Evolutionary conservation across 331 rosid genomes (phyloP).

Genomic region (Erythrophleum ivorense): DNA sequence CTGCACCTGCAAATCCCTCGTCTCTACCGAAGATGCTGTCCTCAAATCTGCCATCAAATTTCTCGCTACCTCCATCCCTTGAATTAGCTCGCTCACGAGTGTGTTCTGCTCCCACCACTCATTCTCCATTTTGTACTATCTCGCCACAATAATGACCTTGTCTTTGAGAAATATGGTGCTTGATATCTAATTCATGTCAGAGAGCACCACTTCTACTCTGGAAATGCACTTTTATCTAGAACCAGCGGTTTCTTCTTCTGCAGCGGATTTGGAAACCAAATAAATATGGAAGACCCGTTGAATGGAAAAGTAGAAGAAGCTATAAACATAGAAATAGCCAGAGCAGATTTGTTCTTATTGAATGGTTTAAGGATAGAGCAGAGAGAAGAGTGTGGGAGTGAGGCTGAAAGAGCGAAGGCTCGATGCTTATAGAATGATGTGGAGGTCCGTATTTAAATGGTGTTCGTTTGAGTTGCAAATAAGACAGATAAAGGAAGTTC

Average conservation of each 20-base stretch:
- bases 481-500: not conserved
- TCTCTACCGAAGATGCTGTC: slow-evolving; percentile 48
- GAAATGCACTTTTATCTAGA: slow-evolving; percentile 34
- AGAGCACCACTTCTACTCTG: slow-evolving; percentile 33
- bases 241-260: slow-evolving; percentile 38
- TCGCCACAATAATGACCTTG: not conserved
- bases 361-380: slow-evolving; percentile 2
- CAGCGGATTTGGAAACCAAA: slow-evolving; percentile 33
- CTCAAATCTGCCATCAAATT: slow-evolving; percentile 58
- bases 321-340: slow-evolving; percentile 43
- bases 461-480: not conserved
- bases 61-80: slow-evolving; percentile 74
- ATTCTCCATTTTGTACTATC: slow-evolving; percentile 55
- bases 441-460: slow-evolving; percentile 31
- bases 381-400: slow-evolving; percentile 15
- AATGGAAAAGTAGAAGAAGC: slow-evolving; percentile 40
- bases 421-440: slow-evolving; percentile 5
- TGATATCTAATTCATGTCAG: slow-evolving; percentile 22
- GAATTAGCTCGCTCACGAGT: slow-evolving; percentile 61
- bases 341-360: slow-evolving; percentile 12
- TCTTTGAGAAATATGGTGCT: not conserved
- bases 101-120: slow-evolving; percentile 65
- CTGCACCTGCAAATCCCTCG: slow-evolving; percentile 53
- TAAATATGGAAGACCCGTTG: slow-evolving; percentile 29
- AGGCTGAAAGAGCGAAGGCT: slow-evolving; percentile 11